phyloP scores from a whole-genome alignment of 441 rosid species.

The Metrosideros polymorpha region DNA sequence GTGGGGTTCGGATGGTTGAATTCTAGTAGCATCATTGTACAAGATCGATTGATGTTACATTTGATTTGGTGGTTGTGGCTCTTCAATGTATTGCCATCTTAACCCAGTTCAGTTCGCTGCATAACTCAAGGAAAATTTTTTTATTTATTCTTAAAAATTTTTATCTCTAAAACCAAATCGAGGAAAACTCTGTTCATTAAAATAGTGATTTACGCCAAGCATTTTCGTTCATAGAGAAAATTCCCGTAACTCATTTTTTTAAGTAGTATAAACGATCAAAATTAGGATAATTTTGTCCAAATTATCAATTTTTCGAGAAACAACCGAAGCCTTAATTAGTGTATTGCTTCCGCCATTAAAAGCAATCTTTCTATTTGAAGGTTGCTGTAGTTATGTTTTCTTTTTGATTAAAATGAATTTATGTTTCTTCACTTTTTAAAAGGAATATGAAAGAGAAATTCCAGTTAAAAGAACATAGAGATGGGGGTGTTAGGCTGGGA shows the following conservation, averaged over 20 bases:
- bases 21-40: not conserved
- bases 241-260: not conserved
- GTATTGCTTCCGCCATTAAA: not conserved
- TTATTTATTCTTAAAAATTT: too few relatives aligned
- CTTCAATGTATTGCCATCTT: not conserved
- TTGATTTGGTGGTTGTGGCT: not conserved
- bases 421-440: not conserved
- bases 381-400: not conserved
- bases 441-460: not conserved
- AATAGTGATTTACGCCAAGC: not conserved
- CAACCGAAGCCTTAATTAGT: not conserved
- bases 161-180: not conserved
- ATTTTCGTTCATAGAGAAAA: not conserved
- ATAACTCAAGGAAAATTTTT: too few relatives aligned
- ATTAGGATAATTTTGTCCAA: not conserved
- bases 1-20: not conserved
- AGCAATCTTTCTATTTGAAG: not conserved
- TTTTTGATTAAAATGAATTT: not conserved
- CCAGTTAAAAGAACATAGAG: not conserved
- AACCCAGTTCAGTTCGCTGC: not conserved
- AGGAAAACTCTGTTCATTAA: not conserved
- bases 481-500: not conserved
- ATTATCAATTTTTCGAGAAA: not conserved
- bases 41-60: not conserved
- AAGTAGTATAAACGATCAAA: not conserved